Base-by-base conservation (phyloP, 805 yeast genomes). In the Candida railenensis region DNA sequence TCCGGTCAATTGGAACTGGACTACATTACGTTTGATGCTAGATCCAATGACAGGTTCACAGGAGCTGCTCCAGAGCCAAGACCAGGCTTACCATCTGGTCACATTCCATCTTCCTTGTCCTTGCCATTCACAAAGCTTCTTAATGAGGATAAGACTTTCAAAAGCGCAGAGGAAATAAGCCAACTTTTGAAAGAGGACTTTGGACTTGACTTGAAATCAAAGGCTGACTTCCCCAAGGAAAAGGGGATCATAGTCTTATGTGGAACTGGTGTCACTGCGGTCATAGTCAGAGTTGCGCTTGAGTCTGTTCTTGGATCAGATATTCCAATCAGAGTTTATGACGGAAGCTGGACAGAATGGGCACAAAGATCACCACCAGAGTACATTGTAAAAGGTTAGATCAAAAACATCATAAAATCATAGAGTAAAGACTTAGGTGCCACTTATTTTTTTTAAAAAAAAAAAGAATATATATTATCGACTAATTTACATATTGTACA, bases 181-280 rank as follows among this genome's bases (percentile, higher is more conserved):
- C 58, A 66, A 14, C 62, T 81, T 9, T 77, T 90, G 53, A 58
- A 58, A 44, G 37, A 48, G 2, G 70, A 66, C 9, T 66, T 62
- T 39, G 63, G 57, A 5, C 36, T 71, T 7, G 68, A 66, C 37
- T 62, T 76, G 36, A 42, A 59, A 16, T 48, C 55, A 48, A 25
- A 11, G 30, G 44, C 65, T 47, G 48, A 55, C 9, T 55, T 74
- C 33, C 63, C 62, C 37, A 67, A 58, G 16, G 65, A 72, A 15
- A 84, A 85, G 57, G 91, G 89, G 11, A 81, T 87, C 16, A 81
- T 94, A 42, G 87, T 86, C 34, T 82, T 88, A 88, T 94, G 99
- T 62, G 99, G 98, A 22, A 85, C 97, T 0, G 99, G 98, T 40
- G 97, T 94, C 42, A 85, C 97, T 9, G 98, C 97, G 0, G 89